phyloP scores from a whole-genome alignment of 2,329 filamentous ascomycete species.

The Anthostomella pinea region DNA sequence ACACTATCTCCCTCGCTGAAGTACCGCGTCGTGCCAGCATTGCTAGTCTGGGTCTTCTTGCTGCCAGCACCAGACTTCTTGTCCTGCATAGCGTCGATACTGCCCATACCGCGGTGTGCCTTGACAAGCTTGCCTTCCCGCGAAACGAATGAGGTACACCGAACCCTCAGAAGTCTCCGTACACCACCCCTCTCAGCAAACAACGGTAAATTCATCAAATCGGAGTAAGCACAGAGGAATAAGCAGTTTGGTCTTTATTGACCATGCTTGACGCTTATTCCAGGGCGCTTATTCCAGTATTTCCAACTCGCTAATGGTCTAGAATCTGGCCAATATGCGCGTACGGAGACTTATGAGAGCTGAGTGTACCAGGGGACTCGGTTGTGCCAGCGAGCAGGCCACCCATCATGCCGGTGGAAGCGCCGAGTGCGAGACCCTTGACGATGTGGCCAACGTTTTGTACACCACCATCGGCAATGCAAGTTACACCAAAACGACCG shows the following conservation, averaged over 20 bases:
- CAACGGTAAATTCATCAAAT: too few species aligned
- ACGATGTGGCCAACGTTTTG: slow-evolving; percentile 99
- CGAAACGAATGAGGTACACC: slow-evolving; percentile 95
- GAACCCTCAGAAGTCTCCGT: too few species aligned
- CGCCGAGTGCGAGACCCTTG: slow-evolving; percentile 92
- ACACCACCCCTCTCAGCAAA: too few species aligned
- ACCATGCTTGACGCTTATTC: too few species aligned
- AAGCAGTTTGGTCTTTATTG: too few species aligned
- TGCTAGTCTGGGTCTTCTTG: slow-evolving; percentile 74
- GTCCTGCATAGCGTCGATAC: slow-evolving; percentile 99
- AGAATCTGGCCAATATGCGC: too few species aligned
- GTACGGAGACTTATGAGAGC: too few species aligned
- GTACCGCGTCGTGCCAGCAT: slow-evolving; percentile 95
- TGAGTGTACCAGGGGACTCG: slow-evolving; percentile 92
- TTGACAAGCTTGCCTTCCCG: slow-evolving; percentile 97
- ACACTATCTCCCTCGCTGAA: slow-evolving; percentile 96
- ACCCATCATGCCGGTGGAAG: slow-evolving; percentile 98
- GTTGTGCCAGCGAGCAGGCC: slow-evolving; percentile 95
- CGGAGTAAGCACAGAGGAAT: too few species aligned
- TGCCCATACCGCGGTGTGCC: slow-evolving; percentile 98
- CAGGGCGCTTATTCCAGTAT: too few species aligned
- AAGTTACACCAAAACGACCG: slow-evolving; percentile 92
- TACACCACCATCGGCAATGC: slow-evolving; percentile 95
- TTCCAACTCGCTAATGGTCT: too few species aligned
- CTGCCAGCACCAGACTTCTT: slow-evolving; percentile 82